phyloP scores from a whole-genome alignment of 2,329 filamentous ascomycete species.

The Aspergillus quadrilineatus region DNA sequence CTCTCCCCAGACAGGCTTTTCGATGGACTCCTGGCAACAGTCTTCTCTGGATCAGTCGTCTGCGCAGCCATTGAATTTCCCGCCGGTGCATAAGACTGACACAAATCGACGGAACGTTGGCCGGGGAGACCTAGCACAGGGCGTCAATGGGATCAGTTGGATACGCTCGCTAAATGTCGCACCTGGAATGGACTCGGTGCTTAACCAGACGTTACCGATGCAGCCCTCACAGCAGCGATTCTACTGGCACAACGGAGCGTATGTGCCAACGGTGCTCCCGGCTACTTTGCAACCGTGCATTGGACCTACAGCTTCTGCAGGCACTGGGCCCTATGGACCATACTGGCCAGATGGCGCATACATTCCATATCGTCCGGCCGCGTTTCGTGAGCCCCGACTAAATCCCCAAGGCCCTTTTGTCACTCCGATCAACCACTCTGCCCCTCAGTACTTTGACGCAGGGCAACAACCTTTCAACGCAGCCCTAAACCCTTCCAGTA shows the following conservation, averaged over 20 bases:
- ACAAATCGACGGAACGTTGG: slow-evolving; percentile 25
- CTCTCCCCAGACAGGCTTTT: slow-evolving; percentile 32
- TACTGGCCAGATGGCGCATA: slow-evolving; percentile 65
- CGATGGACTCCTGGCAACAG: slow-evolving; percentile 35
- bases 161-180: slow-evolving; percentile 46
- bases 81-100: slow-evolving; percentile 41
- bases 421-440: slow-evolving; percentile 22
- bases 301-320: slow-evolving; percentile 59
- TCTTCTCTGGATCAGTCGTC: slow-evolving; percentile 30
- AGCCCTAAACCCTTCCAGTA: slow-evolving; percentile 27
- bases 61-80: slow-evolving; percentile 38
- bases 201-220: slow-evolving; percentile 56
- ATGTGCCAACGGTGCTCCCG: slow-evolving; percentile 59
- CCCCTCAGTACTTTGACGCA: slow-evolving; percentile 30
- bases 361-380: slow-evolving; percentile 60
- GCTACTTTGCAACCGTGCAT: slow-evolving; percentile 58
- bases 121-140: slow-evolving; percentile 32
- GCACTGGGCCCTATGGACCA: slow-evolving; percentile 58
- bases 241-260: slow-evolving; percentile 48
- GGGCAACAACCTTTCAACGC: slow-evolving; percentile 31
- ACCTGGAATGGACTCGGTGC: slow-evolving; percentile 60
- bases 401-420: slow-evolving; percentile 28
- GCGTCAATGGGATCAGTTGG: slow-evolving; percentile 40
- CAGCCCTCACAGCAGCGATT: slow-evolving; percentile 41
- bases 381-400: slow-evolving; percentile 54